Conservation (phyloP, 768 basidiomycete species). For the Boletus patriciae region DNA sequence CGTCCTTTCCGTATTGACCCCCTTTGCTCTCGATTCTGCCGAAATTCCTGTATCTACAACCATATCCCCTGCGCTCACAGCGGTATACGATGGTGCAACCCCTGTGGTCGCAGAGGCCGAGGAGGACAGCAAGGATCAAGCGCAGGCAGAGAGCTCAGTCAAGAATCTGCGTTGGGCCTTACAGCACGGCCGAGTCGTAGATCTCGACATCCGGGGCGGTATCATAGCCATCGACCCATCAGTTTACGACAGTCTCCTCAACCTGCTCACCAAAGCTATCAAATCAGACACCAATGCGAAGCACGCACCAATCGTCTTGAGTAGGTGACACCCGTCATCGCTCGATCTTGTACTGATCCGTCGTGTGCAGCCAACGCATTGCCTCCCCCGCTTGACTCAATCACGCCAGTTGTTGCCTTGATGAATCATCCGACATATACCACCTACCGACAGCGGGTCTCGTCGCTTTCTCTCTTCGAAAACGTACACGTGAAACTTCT, state of each 20-base stretch:
- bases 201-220: conserved; percentile 63
- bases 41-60: conserved; percentile 35
- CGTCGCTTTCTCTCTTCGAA: conserved; percentile 74
- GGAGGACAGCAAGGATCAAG: conserved; percentile 12
- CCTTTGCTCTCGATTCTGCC: conserved; percentile 57
- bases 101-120: conserved; percentile 33
- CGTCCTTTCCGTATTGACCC: conserved; percentile 58
- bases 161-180: conserved; percentile 68
- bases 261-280: conserved; percentile 65
- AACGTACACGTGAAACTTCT: conserved; percentile 70
- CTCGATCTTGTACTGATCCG: not conserved
- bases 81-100: conserved; percentile 52
- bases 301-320: conserved; percentile 62
- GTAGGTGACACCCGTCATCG: conserved; percentile 36
- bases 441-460: conserved; percentile 69
- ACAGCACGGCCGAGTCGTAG: conserved; percentile 58
- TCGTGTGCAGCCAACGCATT: conserved; percentile 64
- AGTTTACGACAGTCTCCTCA: conserved; percentile 67
- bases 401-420: conserved; percentile 72
- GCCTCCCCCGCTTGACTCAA: conserved; percentile 73
- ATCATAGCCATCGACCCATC: conserved; percentile 48
- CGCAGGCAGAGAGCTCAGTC: conserved; percentile 41
- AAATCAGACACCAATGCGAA: conserved; percentile 25
- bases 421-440: conserved; percentile 76
- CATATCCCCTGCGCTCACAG: conserved; percentile 42